Conservation (phyloP, 2,329 filamentous ascomycete species). For the Aspergillus hiratsukae region DNA sequence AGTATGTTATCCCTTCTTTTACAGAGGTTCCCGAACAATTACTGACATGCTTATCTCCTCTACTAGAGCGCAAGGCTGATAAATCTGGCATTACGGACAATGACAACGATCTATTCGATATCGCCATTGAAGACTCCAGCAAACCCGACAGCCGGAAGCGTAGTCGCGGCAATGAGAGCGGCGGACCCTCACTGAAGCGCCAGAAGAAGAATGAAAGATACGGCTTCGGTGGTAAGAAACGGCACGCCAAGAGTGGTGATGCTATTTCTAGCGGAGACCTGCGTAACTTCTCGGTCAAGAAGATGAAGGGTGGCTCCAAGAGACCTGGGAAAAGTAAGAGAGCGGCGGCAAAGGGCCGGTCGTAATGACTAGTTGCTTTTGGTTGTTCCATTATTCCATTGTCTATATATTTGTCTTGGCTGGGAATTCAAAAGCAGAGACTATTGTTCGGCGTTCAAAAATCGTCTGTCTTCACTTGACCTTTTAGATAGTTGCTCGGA, state of each 20-base stretch:
- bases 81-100: slow-evolving; percentile 64
- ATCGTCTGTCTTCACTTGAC: neutral
- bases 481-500: neutral
- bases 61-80: slow-evolving; percentile 71
- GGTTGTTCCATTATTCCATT: neutral
- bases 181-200: slow-evolving; percentile 59
- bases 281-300: slow-evolving; percentile 72
- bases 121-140: slow-evolving; percentile 70
- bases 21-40: slow-evolving; percentile 17
- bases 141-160: slow-evolving; percentile 49
- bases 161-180: slow-evolving; percentile 39
- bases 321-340: slow-evolving; percentile 51
- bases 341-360: slow-evolving; percentile 31
- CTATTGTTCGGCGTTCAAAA: neutral
- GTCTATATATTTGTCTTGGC: neutral
- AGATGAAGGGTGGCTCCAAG: slow-evolving; percentile 65
- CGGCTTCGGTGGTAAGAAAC: slow-evolving; percentile 95
- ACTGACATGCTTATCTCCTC: slow-evolving; percentile 5
- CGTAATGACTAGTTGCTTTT: slow-evolving; percentile 5
- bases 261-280: slow-evolving; percentile 77
- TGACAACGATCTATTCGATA: slow-evolving; percentile 77
- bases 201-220: slow-evolving; percentile 93
- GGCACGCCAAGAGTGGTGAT: slow-evolving; percentile 84
- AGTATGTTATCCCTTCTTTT: slow-evolving; percentile 59
- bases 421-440: neutral